Base-by-base conservation (phyloP, 257 asterid species). In the Gentiana dahurica region DNA sequence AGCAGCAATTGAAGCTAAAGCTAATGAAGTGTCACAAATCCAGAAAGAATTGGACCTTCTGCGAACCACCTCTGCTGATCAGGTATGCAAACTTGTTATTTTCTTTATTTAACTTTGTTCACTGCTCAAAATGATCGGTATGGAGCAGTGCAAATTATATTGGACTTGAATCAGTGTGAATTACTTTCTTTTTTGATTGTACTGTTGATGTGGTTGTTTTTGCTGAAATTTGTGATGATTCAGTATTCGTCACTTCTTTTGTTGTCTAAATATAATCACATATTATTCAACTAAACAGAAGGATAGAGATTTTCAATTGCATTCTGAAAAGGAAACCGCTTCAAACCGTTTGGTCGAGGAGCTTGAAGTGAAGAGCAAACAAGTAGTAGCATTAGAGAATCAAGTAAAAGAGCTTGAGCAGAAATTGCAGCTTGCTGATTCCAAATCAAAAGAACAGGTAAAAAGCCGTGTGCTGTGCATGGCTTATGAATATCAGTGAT, bases 371-470 rank as follows among this genome's bases (percentile, higher is more conserved):
- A 68, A 71, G 94, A 83, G 72, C 60, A 83, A 82, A n/a, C 83
- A 81, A 61, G 63, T 81, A 49, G 12, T 57, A n/a, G 54, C 65
- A 55, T 71, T 84, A 34, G 77, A 73, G 76, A 77, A 62, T 49
- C 75, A 84, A 70, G 65, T 82, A 11, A 80, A 82, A 72, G 85
- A 82, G 55, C 77, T 79, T 9, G 80, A 73, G 64, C 84, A 75
- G 71, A 83, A 62, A 67, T 58, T 82, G 69, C 85, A 79, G 78
- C 57, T 75, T 24, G 84, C 82, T 57, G 92, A 86, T 58, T 72
- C 87, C 54, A 78, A 72, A 73, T 61, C 69, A 50, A 90, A 87
- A 72, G 89, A 77, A 65, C 79, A 79, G 94, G 98, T 86, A 54
- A 64, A 65, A 59, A 36, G 71, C 57, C 59, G 43, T 51, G 12